These are phyloP conservation scores for Leptographium galeiforme DNA, from an alignment of 2,329 filamentous ascomycete genomes.

Conservation along the genomic window DNA sequence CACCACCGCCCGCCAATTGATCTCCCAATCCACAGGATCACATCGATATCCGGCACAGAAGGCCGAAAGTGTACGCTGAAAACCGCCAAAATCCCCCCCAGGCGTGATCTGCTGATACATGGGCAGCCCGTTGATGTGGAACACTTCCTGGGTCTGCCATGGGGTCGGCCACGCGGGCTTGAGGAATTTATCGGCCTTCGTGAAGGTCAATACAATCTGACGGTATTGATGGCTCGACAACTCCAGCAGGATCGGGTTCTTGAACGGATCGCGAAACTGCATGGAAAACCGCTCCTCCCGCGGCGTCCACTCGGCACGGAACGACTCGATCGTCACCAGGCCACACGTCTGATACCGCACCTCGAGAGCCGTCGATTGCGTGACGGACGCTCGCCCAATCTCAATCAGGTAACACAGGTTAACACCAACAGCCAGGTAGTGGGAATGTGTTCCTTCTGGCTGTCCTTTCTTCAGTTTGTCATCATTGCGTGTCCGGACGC, in stretches of 20 bases:
- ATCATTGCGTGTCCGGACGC: slow-evolving; percentile 18
- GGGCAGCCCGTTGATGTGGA: slow-evolving; percentile 37
- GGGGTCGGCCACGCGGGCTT: slow-evolving; percentile 46
- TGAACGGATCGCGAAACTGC: slow-evolving; percentile 32
- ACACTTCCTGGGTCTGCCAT: slow-evolving; percentile 35
- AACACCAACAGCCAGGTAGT: slow-evolving; percentile 40
- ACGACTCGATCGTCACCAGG: slow-evolving; percentile 36
- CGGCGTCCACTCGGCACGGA: slow-evolving; percentile 34
- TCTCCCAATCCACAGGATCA: slow-evolving; percentile 36
- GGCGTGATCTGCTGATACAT: slow-evolving; percentile 39
- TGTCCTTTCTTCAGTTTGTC: slow-evolving; percentile 28
- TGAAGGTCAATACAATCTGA: slow-evolving; percentile 38
- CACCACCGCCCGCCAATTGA: slow-evolving; percentile 31
- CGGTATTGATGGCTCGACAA: slow-evolving; percentile 41
- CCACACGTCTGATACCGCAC: slow-evolving; percentile 37
- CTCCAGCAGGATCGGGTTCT: slow-evolving; percentile 20
- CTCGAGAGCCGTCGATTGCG: slow-evolving; percentile 30
- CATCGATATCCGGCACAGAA: slow-evolving; percentile 40
- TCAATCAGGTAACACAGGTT: slow-evolving; percentile 40
- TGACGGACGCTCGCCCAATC: slow-evolving; percentile 29
- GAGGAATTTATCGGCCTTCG: slow-evolving; percentile 39
- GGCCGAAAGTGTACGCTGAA: slow-evolving; percentile 40
- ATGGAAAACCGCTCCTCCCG: slow-evolving; percentile 44
- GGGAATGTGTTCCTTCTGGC: slow-evolving; percentile 37
- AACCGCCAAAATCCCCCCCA: slow-evolving; percentile 38